Evolutionary conservation across 345 rosid species (phyloP), one percentile per base, ranked within the genome.

Genomic region (Mercurialis annua): DNA sequence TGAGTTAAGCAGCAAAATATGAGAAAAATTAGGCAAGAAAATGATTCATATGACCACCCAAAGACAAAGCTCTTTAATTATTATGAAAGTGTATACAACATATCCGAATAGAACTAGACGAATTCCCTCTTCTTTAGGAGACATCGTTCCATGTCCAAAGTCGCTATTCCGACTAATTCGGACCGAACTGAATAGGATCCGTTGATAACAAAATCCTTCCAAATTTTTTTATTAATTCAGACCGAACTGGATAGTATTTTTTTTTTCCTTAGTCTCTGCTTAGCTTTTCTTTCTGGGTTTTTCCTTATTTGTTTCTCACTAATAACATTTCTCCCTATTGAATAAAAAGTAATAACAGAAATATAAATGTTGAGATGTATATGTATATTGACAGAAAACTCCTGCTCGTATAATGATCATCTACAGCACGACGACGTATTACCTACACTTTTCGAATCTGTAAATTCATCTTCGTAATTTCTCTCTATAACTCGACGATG

Each of bases 41-140:
- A 31, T 9, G 68, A 73, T 70, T 34, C 64, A 64, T 60, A 71
- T 57, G 67, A 63, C 68, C 67, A 46, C 2, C 54, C 59, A 52
- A 34, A 44, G n/a, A n/a, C n/a, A 51, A 20, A 64, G 42, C 63
- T 61, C 62, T 59, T 42, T 24, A 5, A 21, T 58, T 68, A 40
- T 70, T 50, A 67, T 46, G 36, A 68, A 63, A 33, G 66, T 66
- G 66, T 62, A 73, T 67, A 47, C 71, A 72, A 46, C 29, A 31
- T 2, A 64, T 26, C 42, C 42, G 0, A 59, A 48, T 40, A 53
- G 14, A 47, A 20, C 18, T 26, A 71, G 59, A 67, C 42, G 71
- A 64, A 68, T 59, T 60, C 51, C 23, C 12, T 30, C 43, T 40
- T 4, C 40, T 40, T 10, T 40, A 1, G 44, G n/a, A n/a, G n/a